Evolutionary conservation across 176 grass and related monocot genomes (phyloP), one percentile per base, ranked within the genome.

Genomic region (Musa beccarii): DNA sequence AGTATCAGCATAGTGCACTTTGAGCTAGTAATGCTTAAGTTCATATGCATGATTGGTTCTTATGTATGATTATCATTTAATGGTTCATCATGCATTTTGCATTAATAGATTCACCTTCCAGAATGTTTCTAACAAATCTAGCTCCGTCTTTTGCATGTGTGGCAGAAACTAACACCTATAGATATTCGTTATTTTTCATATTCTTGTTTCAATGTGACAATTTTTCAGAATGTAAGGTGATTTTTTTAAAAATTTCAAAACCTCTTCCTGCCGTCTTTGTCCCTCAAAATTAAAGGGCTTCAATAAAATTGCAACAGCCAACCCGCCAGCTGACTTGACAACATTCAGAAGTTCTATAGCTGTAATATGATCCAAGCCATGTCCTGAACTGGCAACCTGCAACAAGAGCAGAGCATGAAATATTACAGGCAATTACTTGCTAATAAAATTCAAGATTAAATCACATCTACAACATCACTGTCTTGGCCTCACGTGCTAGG

Each of bases 281-380:
- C 90, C 94, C 82, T 98, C 94, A 52, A 98, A 98, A 79, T 82
- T 87, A 73, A 98, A 98, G 49, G 94, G 94, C 80, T 92, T 85
- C 81, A 98, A 78, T 82, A 93, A 81, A 80, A 98, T 91, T 34
- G 94, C 92, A 59, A 84, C 80, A 77, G 94, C 82, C 76, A 98
- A 75, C 56, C 86, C 85, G 75, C 89, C 86, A 50, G 84, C 71
- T 69, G 86, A 93, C 85, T 93, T 98, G 25, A 90, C 76, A 70
- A 68, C 66, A 56, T 75, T 79, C 73, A 98, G 82, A 85, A 98
- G 82, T n/a, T 93, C 86, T 80, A 86, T 69, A 70, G 88, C 90
- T 64, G 80, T 81, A 82, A 89, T 84, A 89, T 91, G 88, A 72
- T 93, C 94, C 24, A 78, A 78, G 72, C 81, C 90, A 59, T 93